phyloP scores from a whole-genome alignment of 1,284 basidiomycete genomes.

The Chalciporus sp. region DNA sequence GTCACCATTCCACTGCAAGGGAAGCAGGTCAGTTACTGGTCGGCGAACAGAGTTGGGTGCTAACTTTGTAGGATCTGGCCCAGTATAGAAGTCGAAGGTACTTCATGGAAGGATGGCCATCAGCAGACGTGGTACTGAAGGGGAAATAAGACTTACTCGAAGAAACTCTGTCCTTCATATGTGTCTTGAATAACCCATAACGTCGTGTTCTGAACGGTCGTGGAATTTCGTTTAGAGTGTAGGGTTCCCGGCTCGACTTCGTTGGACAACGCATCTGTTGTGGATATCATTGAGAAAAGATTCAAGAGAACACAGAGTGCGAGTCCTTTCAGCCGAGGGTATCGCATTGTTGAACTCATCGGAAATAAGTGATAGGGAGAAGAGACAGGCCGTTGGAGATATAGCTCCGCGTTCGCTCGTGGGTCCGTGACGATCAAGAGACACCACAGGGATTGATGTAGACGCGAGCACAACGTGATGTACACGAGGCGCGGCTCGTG shows the following conservation, averaged over 20 bases:
- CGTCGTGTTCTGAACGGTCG: constrained; percentile 47
- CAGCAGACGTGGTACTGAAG: constrained; percentile 7
- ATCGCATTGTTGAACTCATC: constrained; percentile 19
- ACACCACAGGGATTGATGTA: constrained; percentile 15
- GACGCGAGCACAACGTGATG: constrained; percentile 26
- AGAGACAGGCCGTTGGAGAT: constrained; percentile 1
- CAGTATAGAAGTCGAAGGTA: constrained; percentile 60
- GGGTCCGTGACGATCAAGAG: background rate
- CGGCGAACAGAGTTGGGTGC: constrained; percentile 2
- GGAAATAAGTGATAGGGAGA: background rate
- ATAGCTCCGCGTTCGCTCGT: background rate
- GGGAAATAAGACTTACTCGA: constrained; percentile 46
- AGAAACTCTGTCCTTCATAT: constrained; percentile 54
- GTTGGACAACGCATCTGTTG: constrained; percentile 12
- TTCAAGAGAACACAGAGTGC: constrained; percentile 15
- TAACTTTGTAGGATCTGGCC: constrained; percentile 63
- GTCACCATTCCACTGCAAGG: constrained; percentile 58
- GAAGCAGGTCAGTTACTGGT: constrained; percentile 15
- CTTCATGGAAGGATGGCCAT: constrained; percentile 36
- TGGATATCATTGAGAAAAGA: constrained; percentile 11
- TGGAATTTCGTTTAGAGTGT: constrained; percentile 26
- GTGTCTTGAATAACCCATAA: constrained; percentile 60
- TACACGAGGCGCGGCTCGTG: constrained; percentile 22
- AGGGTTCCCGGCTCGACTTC: background rate
- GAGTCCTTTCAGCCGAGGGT: constrained; percentile 8